Percentiles rank a stretch among this genome's conserved stretches.
Conservation (phyloP, 768 basidiomycete species). For the Termitomyces sp. region DNA sequence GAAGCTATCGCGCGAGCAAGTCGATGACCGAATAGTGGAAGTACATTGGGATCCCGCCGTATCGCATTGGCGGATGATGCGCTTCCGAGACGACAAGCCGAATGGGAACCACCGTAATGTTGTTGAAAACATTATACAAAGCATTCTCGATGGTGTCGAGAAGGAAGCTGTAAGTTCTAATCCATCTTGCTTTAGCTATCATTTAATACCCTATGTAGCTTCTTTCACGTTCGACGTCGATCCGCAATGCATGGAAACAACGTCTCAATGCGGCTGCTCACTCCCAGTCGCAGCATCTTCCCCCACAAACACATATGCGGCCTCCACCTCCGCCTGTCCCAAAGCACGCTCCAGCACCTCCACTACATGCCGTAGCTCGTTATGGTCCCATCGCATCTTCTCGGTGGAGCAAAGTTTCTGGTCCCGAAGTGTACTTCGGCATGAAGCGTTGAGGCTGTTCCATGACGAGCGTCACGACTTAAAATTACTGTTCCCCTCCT, state of each 20-base stretch:
- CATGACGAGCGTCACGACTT: neutral
- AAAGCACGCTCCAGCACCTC: conserved; percentile 11
- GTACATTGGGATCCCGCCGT: conserved; percentile 80
- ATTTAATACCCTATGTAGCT: conserved; percentile 44
- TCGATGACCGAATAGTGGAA: conserved; percentile 93
- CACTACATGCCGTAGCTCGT: conserved; percentile 35
- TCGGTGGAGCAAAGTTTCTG: conserved; percentile 72
- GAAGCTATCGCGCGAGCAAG: conserved; percentile 80
- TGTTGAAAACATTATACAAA: conserved; percentile 86
- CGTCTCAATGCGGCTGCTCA: conserved; percentile 40
- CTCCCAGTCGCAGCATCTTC: conserved; percentile 20
- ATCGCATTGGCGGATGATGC: conserved; percentile 83
- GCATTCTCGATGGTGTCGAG: conserved; percentile 93
- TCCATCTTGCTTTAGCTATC: conserved; percentile 2
- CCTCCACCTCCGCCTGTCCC: conserved; percentile 21
- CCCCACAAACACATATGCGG: conserved; percentile 19
- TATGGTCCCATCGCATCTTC: conserved; percentile 67
- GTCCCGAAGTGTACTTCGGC: conserved; percentile 57
- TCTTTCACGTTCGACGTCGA: conserved; percentile 55
- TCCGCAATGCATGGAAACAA: conserved; percentile 75
- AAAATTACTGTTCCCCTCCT: neutral
- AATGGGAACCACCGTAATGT: conserved; percentile 84
- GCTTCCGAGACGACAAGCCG: conserved; percentile 92
- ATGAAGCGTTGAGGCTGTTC: conserved; percentile 54
- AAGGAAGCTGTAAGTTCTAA: conserved; percentile 65